phyloP scores from a whole-genome alignment of 345 rosid genomes.

The Camelina laxa region DNA sequence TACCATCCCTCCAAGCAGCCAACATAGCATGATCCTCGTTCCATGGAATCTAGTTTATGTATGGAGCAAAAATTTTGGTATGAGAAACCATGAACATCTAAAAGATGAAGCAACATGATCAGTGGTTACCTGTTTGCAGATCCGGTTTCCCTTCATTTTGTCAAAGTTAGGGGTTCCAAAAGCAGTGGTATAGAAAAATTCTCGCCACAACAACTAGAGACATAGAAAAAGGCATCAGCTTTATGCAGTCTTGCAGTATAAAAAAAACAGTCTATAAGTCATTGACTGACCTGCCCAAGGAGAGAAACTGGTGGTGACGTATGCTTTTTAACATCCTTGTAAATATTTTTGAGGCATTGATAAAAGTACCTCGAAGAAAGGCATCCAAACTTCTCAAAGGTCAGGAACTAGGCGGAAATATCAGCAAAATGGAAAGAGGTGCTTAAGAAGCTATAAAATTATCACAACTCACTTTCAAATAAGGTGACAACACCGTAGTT shows the following conservation, averaged over 20 bases:
- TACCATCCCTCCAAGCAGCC: conserved; percentile 90
- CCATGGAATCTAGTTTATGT: conserved; percentile 80
- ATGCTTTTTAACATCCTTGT: conserved; percentile 68
- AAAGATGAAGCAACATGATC: not conserved
- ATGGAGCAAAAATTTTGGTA: not conserved
- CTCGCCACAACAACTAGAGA: conserved; percentile 84
- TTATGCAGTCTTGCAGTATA: conserved; percentile 8
- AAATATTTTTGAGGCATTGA: conserved; percentile 71
- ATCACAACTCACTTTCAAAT: conserved; percentile 74
- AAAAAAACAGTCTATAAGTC: conserved; percentile 6
- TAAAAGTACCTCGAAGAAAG: conserved; percentile 95
- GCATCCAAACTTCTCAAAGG: conserved; percentile 86
- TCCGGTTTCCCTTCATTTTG: conserved; percentile 74
- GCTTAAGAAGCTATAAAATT: not conserved
- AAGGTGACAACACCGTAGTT: conserved; percentile 90
- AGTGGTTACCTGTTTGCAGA: conserved; percentile 84
- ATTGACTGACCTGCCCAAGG: conserved; percentile 74
- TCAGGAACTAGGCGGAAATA: conserved; percentile 15
- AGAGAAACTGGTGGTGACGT: conserved; percentile 95
- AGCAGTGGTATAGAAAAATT: conserved; percentile 89
- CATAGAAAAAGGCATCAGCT: conserved; percentile 30
- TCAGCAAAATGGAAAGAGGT: not conserved
- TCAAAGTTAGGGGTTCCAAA: conserved; percentile 89
- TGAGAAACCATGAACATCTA: not conserved
- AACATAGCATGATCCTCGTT: conserved; percentile 66